Conservation (phyloP, 1,284 basidiomycete species). For the Cryptococcus maquisensis region DNA sequence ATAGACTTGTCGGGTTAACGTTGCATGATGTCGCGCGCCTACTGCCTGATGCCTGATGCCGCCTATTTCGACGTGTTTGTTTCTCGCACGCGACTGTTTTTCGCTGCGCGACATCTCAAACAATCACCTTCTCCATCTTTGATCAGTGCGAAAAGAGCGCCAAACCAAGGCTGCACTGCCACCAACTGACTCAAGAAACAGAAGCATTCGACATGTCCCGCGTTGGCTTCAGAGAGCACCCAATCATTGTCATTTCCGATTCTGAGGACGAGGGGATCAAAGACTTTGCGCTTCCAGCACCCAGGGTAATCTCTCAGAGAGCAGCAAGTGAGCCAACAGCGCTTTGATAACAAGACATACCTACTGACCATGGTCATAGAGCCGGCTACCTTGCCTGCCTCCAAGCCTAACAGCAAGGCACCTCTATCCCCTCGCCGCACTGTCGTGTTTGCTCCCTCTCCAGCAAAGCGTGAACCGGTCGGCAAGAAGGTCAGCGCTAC, state of each 20-base stretch:
- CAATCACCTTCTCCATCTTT: too few species aligned
- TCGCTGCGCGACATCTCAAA: too few species aligned
- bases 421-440: conserved; percentile 8
- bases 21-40: too few species aligned
- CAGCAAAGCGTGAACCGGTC: conserved; percentile 7
- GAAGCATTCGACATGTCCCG: not conserved
- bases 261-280: not conserved
- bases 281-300: not conserved
- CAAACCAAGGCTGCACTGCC: too few species aligned
- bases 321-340: not conserved
- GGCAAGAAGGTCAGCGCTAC: not conserved
- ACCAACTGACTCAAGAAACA: too few species aligned
- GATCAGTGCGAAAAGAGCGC: too few species aligned
- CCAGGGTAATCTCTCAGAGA: not conserved
- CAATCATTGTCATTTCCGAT: conserved; percentile 1
- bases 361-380: not conserved
- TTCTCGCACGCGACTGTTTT: too few species aligned
- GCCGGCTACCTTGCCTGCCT: not conserved
- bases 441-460: conserved; percentile 9
- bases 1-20: too few species aligned
- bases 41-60: too few species aligned
- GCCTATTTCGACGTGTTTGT: too few species aligned
- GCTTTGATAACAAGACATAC: not conserved
- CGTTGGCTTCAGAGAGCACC: not conserved
- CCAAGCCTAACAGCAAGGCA: not conserved